phyloP scores from a whole-genome alignment of 2,329 filamentous ascomycete species.

The Periconia digitata region DNA sequence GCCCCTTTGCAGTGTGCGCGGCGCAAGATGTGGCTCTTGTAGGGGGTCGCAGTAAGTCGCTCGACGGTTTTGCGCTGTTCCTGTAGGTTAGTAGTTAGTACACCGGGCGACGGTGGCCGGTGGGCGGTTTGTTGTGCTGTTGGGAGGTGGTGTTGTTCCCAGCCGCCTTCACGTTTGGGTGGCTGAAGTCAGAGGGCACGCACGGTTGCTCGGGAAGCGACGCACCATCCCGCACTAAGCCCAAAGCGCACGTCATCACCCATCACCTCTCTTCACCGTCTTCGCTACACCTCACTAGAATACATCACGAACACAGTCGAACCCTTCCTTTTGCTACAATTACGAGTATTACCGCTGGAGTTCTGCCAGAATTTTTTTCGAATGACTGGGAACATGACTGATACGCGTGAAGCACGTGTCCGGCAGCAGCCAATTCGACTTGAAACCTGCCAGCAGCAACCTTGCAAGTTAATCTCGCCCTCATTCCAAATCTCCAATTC shows the following conservation, averaged over 20 bases:
- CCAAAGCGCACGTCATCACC: background rate
- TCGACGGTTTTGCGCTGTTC: slow-evolving; percentile 17
- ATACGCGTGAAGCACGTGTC: background rate
- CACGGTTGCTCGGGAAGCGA: slow-evolving; percentile 5
- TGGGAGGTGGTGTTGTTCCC: slow-evolving; percentile 19
- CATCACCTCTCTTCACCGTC: background rate
- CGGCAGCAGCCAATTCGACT: background rate
- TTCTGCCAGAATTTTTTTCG: too few species aligned
- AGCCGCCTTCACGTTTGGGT: slow-evolving; percentile 16
- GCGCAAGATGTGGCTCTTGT: slow-evolving; percentile 10
- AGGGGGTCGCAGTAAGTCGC: background rate
- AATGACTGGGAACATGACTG: background rate
- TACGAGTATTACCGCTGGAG: too few species aligned
- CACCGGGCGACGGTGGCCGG: slow-evolving; percentile 16
- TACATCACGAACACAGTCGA: too few species aligned
- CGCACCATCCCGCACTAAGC: background rate
- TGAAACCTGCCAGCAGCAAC: slow-evolving; percentile 11
- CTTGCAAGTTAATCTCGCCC: background rate
- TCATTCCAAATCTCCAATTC: background rate
- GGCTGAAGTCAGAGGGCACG: slow-evolving; percentile 3
- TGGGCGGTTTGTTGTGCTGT: slow-evolving; percentile 25
- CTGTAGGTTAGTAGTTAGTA: slow-evolving; percentile 39
- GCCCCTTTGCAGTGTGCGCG: slow-evolving; percentile 9
- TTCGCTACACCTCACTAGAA: too few species aligned
- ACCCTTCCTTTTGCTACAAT: too few species aligned